Percentiles rank a stretch among this genome's conserved stretches.
These are phyloP conservation scores for Candida lessepsii DNA, from an alignment of 805 yeast genomes.

Conservation along the genomic window DNA sequence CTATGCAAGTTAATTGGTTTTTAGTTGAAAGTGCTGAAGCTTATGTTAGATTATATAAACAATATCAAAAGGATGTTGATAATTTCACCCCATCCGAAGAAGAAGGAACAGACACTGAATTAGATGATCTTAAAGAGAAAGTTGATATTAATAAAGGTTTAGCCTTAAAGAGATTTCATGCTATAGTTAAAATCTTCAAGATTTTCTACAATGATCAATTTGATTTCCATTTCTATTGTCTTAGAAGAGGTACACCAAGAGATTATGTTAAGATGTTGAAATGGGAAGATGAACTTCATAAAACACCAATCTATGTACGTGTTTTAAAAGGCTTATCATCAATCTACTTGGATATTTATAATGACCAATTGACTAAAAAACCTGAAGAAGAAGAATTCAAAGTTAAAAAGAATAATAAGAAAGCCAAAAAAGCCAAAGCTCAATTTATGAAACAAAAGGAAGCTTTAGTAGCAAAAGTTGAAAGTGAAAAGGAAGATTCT, in stretches of 20 bases:
- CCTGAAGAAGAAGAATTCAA: slow-evolving; percentile 17
- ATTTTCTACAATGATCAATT: slow-evolving; percentile 80
- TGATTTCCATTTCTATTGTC: slow-evolving; percentile 91
- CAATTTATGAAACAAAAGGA: slow-evolving; percentile 50
- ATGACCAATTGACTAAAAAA: slow-evolving; percentile 18
- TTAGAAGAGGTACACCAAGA: slow-evolving; percentile 87
- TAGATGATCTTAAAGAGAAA: slow-evolving; percentile 39
- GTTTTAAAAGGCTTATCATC: slow-evolving; percentile 64
- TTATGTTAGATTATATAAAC: slow-evolving; percentile 56
- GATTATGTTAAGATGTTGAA: slow-evolving; percentile 71
- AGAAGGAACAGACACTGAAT: slow-evolving; percentile 16
- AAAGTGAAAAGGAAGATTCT: slow-evolving; percentile 46
- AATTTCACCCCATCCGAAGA: slow-evolving; percentile 27
- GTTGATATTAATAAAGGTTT: slow-evolving; percentile 57
- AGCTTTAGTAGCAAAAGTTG: slow-evolving; percentile 48
- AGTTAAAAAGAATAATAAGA: slow-evolving; percentile 38
- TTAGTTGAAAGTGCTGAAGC: slow-evolving; percentile 82
- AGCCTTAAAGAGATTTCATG: slow-evolving; percentile 73
- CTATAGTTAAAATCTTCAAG: slow-evolving; percentile 64
- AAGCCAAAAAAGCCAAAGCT: slow-evolving; percentile 56
- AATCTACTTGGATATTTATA: slow-evolving; percentile 48
- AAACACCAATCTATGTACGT: slow-evolving; percentile 70
- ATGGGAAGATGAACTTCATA: slow-evolving; percentile 79
- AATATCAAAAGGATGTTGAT: slow-evolving; percentile 20
- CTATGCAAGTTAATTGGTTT: slow-evolving; percentile 92